Percentiles rank a stretch among this genome's conserved stretches.
Evolutionary conservation across 495 filamentous ascomycete species (phyloP).

Genomic region (Xylaria intraflava): DNA sequence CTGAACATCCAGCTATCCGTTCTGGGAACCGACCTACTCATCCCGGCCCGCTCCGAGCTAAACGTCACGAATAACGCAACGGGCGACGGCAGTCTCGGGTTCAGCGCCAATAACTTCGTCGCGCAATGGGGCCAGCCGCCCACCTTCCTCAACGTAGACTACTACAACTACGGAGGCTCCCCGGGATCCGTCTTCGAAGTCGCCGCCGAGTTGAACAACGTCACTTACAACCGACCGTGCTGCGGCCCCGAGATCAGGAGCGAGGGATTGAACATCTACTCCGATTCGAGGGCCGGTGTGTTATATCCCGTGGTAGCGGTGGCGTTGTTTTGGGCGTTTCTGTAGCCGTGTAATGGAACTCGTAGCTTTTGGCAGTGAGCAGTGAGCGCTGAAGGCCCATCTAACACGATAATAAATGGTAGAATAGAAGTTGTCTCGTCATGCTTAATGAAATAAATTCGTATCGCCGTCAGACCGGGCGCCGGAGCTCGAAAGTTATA

Average conservation of each 20-base stretch:
- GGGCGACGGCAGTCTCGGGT: conserved; percentile 64
- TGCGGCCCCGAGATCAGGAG: conserved; percentile 47
- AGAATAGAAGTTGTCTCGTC: no score
- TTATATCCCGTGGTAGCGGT: neutral
- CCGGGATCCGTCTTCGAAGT: conserved; percentile 85
- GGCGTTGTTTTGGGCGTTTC: neutral
- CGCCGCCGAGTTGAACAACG: conserved; percentile 77
- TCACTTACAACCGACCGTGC: conserved; percentile 69
- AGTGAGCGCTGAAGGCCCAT: no score
- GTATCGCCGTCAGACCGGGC: no score
- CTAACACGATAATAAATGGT: neutral
- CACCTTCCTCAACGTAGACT: conserved; percentile 86
- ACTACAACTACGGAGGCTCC: conserved; percentile 65
- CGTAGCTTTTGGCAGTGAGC: neutral
- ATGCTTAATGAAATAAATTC: no score
- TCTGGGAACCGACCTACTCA: conserved; percentile 54
- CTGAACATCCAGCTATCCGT: conserved; percentile 67
- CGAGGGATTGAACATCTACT: neutral
- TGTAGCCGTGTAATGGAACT: neutral
- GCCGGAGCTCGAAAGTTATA: no score
- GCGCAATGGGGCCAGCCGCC: conserved; percentile 63
- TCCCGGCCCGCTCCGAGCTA: conserved; percentile 63
- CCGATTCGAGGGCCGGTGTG: neutral
- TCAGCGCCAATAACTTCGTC: conserved; percentile 62
- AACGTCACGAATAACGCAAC: conserved; percentile 63